Conservation (phyloP, 306 rosid species). For the Begonia peltatifolia region DNA sequence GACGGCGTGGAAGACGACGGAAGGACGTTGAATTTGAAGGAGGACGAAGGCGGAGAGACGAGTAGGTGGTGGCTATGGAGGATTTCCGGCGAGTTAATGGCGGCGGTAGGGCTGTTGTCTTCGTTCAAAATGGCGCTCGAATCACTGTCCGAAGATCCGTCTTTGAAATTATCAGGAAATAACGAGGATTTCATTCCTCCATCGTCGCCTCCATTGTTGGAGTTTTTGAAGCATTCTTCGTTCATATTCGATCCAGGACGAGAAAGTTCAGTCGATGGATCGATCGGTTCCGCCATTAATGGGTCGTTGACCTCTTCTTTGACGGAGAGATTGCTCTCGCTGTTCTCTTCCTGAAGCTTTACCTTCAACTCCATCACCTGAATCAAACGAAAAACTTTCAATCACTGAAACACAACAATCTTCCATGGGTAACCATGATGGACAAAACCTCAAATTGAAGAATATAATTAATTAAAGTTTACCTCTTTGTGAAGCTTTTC, state of each 20-base stretch:
- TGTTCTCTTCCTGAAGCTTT: not conserved
- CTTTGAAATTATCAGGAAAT: not conserved
- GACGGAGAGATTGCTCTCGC: not conserved
- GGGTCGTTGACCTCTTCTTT: not conserved
- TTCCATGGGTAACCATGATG: not conserved
- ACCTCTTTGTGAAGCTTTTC: not conserved
- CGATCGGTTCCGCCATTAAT: not conserved
- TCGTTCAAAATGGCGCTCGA: conserved; percentile 1
- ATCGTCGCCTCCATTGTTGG: not conserved
- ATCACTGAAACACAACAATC: not conserved
- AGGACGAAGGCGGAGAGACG: not conserved
- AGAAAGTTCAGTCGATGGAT: not conserved
- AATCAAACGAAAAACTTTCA: not conserved
- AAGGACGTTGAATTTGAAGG: not conserved
- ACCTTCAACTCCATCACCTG: not conserved
- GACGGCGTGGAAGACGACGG: not conserved
- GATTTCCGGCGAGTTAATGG: not conserved
- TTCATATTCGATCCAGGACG: not conserved
- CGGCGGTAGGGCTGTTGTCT: not conserved
- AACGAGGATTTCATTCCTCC: not conserved
- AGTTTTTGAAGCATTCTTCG: not conserved
- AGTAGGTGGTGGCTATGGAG: not conserved
- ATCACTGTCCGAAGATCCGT: conserved; percentile 2
- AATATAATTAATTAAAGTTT: no score
- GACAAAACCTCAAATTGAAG: no score